Conservation (phyloP, 164 flowering plant genomes). For the Hamamelis virginiana region DNA sequence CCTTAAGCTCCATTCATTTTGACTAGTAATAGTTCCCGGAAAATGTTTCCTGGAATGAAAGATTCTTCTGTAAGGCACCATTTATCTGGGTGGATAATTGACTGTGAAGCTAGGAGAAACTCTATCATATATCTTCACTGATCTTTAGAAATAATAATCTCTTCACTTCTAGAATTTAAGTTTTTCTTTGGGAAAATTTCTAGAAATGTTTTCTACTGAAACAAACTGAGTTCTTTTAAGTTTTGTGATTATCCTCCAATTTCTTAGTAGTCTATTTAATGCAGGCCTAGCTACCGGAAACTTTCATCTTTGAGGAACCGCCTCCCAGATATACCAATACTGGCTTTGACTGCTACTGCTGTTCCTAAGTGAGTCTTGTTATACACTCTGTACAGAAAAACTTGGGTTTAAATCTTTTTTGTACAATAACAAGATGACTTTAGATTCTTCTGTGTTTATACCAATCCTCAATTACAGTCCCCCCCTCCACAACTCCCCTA, state of each 20-base stretch:
- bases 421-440: too few relatives aligned
- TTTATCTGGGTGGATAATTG: neutral
- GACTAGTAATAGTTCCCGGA: neutral
- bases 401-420: too few relatives aligned
- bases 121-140: neutral
- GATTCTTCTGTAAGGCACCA: neutral
- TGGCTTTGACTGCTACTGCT: slow-evolving; percentile 96
- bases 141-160: too few relatives aligned
- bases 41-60: neutral
- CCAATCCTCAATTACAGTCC: neutral
- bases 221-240: too few relatives aligned
- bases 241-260: neutral
- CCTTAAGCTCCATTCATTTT: neutral
- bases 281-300: slow-evolving; percentile 90
- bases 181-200: too few relatives aligned
- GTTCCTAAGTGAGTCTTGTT: slow-evolving; percentile 75
- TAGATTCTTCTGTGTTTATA: too few relatives aligned
- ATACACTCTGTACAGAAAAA: neutral
- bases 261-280: slow-evolving; percentile 5
- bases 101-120: neutral
- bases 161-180: too few relatives aligned
- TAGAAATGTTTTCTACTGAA: too few relatives aligned
- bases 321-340: slow-evolving; percentile 70
- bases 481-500: neutral
- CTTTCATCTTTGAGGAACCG: slow-evolving; percentile 74